Conservation (phyloP, 371 early-diverging fungal species). For the Actinomucor elegans region DNA sequence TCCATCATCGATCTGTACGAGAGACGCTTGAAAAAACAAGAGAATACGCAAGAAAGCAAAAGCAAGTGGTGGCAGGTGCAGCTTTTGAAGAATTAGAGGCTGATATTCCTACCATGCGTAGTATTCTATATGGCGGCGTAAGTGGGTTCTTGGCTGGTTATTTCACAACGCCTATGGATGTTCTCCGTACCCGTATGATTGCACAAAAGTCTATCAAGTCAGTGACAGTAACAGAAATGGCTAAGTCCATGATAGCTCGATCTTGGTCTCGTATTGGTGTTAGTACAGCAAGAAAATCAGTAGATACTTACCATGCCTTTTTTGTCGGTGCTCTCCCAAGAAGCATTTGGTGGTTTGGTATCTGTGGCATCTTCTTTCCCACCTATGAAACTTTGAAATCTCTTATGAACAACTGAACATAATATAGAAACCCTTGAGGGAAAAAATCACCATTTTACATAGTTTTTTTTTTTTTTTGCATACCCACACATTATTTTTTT, state of each 20-base stretch:
- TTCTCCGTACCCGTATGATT: constrained; percentile 78
- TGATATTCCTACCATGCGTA: constrained; percentile 68
- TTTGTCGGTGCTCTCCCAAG: constrained; percentile 69
- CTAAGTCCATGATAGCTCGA: constrained; percentile 23
- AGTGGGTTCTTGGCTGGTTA: constrained; percentile 81
- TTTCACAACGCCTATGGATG: constrained; percentile 83
- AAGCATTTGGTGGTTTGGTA: constrained; percentile 78
- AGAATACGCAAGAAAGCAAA: constrained; percentile 35
- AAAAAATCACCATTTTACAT: too few relatives aligned
- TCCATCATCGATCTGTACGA: constrained; percentile 58
- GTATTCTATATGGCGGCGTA: constrained; percentile 74
- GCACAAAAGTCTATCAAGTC: constrained; percentile 42
- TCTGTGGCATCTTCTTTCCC: constrained; percentile 80
- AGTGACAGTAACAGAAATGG: constrained; percentile 28
- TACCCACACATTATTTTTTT: too few relatives aligned
- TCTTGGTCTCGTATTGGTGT: constrained; percentile 7
- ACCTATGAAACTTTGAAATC: constrained; percentile 68
- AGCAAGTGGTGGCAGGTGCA: constrained; percentile 47
- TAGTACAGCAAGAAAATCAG: constrained; percentile 2
- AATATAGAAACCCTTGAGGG: too few relatives aligned
- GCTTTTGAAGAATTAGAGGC: constrained; percentile 55
- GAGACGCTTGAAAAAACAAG: constrained; percentile 30
- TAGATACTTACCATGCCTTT: constrained; percentile 40
- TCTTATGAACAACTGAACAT: constrained; percentile 23
- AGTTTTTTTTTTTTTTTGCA: not conserved